A percentile compares a stretch with the other conserved stretches of the same genome.
phyloP scores from a whole-genome alignment of 2,329 filamentous ascomycete genomes.

The Fusarium vanettenii region DNA sequence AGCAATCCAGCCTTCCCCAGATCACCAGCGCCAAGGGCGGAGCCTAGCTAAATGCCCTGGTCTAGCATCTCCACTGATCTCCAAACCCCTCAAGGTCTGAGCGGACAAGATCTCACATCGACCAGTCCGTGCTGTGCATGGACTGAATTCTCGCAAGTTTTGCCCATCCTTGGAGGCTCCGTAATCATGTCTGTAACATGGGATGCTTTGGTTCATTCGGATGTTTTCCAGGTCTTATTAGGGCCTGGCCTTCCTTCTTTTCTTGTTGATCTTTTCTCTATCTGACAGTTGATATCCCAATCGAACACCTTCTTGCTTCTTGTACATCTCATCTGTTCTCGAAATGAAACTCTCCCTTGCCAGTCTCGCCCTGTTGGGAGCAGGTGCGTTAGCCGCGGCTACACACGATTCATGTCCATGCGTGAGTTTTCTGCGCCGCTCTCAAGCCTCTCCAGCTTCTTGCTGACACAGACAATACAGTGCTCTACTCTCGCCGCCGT shows the following conservation, averaged over 20 bases:
- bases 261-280: neutral
- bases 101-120: neutral
- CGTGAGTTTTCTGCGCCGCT: neutral
- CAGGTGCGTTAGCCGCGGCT: neutral
- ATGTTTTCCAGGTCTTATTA: neutral
- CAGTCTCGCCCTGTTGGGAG: neutral
- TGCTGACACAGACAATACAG: conserved; percentile 16
- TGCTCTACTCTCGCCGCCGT: conserved; percentile 37
- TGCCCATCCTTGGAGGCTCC: neutral
- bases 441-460: no score
- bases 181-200: neutral
- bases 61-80: neutral
- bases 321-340: neutral
- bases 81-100: neutral
- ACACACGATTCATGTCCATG: neutral
- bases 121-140: neutral
- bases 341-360: conserved; percentile 10
- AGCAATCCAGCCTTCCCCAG: neutral
- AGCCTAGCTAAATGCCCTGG: neutral
- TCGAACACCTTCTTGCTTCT: neutral
- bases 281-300: neutral
- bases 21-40: neutral
- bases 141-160: neutral
- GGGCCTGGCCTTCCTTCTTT: neutral
- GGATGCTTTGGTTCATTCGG: neutral